A percentile compares a stretch with the other conserved stretches of the same genome.
These are phyloP conservation scores for Quambalaria eucalypti DNA, from an alignment of 1,284 basidiomycete genomes.

Conservation along the genomic window DNA sequence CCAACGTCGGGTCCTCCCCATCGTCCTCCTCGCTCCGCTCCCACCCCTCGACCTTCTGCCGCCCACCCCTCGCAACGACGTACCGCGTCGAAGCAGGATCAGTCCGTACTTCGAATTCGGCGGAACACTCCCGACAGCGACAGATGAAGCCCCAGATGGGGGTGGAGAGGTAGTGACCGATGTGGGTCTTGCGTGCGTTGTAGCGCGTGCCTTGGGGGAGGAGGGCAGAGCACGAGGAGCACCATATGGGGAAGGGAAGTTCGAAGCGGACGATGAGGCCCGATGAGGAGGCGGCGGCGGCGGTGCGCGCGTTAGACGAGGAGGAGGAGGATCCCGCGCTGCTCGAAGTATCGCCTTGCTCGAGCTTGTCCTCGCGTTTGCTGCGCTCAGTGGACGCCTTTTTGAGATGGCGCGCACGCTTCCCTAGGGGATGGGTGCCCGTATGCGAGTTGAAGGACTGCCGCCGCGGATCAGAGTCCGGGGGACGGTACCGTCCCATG, in stretches of 20 bases:
- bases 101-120: slow-evolving; percentile 93
- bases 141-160: slow-evolving; percentile 90
- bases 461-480: slow-evolving; percentile 17
- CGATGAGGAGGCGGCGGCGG: too few species aligned
- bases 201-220: slow-evolving; percentile 56
- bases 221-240: slow-evolving; percentile 44
- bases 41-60: not conserved
- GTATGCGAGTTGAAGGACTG: slow-evolving; percentile 14
- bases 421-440: slow-evolving; percentile 55
- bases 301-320: too few species aligned
- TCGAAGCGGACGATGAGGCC: slow-evolving; percentile 65
- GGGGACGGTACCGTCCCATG: slow-evolving; percentile 40
- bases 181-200: slow-evolving; percentile 95
- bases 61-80: slow-evolving; percentile 77
- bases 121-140: slow-evolving; percentile 87
- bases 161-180: slow-evolving; percentile 88
- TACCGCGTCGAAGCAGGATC: slow-evolving; percentile 97
- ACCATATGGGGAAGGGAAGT: slow-evolving; percentile 95
- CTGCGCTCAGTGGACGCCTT: not conserved
- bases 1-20: not conserved
- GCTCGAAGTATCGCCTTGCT: slow-evolving; percentile 92
- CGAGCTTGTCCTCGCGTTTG: too few species aligned
- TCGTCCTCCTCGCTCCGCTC: not conserved
- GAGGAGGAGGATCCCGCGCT: not conserved
- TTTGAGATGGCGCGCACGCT: slow-evolving; percentile 66